Evolutionary conservation across 768 basidiomycete genomes (phyloP).

Genomic region (Daedaleopsis sinensis): DNA sequence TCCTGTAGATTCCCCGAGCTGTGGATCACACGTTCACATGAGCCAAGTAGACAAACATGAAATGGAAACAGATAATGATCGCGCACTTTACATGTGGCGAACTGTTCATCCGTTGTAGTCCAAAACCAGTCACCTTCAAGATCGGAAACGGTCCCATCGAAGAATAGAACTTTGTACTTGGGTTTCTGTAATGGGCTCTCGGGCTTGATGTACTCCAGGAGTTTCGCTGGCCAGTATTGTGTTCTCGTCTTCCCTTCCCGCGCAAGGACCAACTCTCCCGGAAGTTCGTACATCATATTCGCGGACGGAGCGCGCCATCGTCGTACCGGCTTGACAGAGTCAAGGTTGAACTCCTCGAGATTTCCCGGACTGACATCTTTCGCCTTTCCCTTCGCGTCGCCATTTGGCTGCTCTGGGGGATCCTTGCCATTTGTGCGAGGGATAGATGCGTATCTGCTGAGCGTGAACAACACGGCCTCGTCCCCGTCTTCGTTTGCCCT

Average conservation of each 20-base stretch:
- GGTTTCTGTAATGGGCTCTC: conserved; percentile 38
- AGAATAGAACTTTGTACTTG: conserved; percentile 60
- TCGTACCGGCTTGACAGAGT: not conserved
- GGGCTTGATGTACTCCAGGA: conserved; percentile 55
- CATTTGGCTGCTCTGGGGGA: not conserved
- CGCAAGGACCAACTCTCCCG: conserved; percentile 70
- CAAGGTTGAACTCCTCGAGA: conserved; percentile 1
- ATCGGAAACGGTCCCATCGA: conserved; percentile 49
- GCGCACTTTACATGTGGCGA: conserved; percentile 60
- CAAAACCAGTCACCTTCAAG: conserved; percentile 59
- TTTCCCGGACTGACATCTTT: not conserved
- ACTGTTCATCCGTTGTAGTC: conserved; percentile 59
- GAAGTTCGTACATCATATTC: conserved; percentile 57
- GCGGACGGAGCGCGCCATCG: conserved; percentile 45
- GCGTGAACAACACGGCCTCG: conserved; percentile 51
- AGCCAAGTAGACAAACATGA: not conserved
- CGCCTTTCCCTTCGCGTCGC: conserved; percentile 5
- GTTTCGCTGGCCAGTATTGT: conserved; percentile 69
- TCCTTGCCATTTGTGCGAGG: not conserved
- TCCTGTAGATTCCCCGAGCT: conserved; percentile 64
- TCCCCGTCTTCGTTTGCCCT: conserved; percentile 44
- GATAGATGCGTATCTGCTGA: conserved; percentile 21
- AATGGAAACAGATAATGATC: not conserved
- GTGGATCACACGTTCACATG: not conserved
- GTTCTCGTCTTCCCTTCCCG: conserved; percentile 37